phyloP scores from a whole-genome alignment of 805 yeast species.

The Hyphopichia homilentoma region DNA sequence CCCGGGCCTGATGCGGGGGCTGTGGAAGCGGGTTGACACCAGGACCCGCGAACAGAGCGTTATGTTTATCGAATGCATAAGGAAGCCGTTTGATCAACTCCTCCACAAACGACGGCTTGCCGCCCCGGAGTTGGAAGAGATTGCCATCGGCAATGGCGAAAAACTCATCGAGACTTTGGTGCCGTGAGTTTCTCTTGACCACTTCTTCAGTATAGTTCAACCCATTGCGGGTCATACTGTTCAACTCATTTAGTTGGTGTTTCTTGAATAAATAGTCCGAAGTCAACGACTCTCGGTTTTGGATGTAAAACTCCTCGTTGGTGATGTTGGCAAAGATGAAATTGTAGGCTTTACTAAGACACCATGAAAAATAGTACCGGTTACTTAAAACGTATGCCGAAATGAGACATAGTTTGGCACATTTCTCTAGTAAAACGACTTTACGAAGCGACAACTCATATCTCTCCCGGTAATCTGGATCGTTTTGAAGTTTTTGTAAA shows the following conservation, averaged over 20 bases:
- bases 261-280: no score
- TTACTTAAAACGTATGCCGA: constrained; percentile 38
- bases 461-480: constrained; percentile 2
- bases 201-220: neutral
- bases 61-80: no score
- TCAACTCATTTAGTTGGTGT: no score
- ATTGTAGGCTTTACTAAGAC: constrained; percentile 50
- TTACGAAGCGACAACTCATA: constrained; percentile 1
- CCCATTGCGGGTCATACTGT: neutral
- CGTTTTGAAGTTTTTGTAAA: constrained; percentile 2
- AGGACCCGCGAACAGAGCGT: no score
- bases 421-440: constrained; percentile 6
- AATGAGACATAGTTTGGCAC: constrained; percentile 8
- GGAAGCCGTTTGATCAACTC: no score
- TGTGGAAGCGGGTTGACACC: no score
- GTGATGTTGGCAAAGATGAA: constrained; percentile 33
- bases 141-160: no score
- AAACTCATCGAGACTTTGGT: no score
- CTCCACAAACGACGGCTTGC: no score
- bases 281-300: no score
- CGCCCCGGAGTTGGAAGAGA: no score
- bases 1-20: no score
- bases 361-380: constrained; percentile 57
- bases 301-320: constrained; percentile 18
- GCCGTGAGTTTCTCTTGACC: neutral